phyloP scores from a whole-genome alignment of 2,329 filamentous ascomycete species.

The Stenocarpella maydis region DNA sequence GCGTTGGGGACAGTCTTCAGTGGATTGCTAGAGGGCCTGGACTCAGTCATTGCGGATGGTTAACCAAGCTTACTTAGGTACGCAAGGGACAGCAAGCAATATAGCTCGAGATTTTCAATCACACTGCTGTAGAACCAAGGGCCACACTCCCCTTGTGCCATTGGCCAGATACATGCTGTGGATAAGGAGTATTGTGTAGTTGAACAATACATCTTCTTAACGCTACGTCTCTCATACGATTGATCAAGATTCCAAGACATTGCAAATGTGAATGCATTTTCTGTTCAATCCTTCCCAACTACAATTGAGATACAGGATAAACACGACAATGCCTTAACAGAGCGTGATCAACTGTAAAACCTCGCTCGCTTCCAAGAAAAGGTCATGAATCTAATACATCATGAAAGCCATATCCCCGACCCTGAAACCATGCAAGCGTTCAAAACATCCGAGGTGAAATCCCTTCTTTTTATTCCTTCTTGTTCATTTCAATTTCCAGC shows the following conservation, averaged over 20 bases:
- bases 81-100: no score
- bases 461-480: not conserved
- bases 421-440: not conserved
- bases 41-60: no score
- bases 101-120: no score
- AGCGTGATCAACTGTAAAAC: not conserved
- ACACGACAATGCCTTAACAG: not conserved
- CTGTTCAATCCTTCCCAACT: not conserved
- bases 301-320: not conserved
- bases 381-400: constrained; percentile 19
- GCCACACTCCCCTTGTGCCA: no score
- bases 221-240: no score
- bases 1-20: no score
- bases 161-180: no score
- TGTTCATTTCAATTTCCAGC: not conserved
- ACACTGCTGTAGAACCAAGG: no score
- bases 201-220: no score
- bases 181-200: no score
- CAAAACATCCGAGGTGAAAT: not conserved
- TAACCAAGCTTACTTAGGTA: no score
- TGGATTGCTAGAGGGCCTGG: no score
- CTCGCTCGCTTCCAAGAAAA: not conserved
- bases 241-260: not conserved
- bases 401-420: not conserved
- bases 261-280: not conserved